These are phyloP conservation scores for Voacanga thouarsii DNA, from an alignment of 257 asterid genomes.

Conservation along the genomic window DNA sequence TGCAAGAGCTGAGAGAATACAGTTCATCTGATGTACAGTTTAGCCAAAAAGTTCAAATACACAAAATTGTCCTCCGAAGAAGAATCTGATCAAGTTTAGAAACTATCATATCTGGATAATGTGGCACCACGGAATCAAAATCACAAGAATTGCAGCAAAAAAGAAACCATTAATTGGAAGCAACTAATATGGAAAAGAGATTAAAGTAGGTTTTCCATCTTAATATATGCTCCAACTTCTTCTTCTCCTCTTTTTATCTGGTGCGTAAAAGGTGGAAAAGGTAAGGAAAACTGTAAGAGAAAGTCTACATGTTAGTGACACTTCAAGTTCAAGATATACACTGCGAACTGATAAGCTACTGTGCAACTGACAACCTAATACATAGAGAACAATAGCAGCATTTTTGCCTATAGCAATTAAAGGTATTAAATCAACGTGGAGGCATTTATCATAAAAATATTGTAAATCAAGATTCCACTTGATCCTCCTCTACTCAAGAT, in stretches of 20 bases:
- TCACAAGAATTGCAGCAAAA: background rate
- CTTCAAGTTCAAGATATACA: background rate
- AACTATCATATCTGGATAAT: background rate
- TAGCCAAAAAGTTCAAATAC: background rate
- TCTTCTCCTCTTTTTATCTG: background rate
- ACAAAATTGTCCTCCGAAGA: background rate
- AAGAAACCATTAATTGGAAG: background rate
- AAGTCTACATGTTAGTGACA: background rate
- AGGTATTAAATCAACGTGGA: background rate
- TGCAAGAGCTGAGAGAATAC: background rate
- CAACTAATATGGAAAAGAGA: background rate
- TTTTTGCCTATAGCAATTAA: background rate
- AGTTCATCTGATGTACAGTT: background rate
- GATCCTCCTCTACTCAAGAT: background rate
- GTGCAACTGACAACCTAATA: too few species aligned
- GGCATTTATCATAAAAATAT: background rate
- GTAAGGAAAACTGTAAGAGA: background rate
- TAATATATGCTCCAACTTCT: background rate
- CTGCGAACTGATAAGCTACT: background rate
- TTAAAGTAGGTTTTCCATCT: background rate
- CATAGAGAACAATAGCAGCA: background rate
- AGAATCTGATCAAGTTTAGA: background rate
- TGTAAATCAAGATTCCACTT: background rate
- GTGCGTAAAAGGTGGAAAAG: background rate
- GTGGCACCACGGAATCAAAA: background rate